A percentile compares a stretch with the other conserved stretches of the same genome.
These are phyloP conservation scores for Pseudogymnoascus sp. DNA, from an alignment of 2,329 filamentous ascomycete genomes.

Conservation along the genomic window DNA sequence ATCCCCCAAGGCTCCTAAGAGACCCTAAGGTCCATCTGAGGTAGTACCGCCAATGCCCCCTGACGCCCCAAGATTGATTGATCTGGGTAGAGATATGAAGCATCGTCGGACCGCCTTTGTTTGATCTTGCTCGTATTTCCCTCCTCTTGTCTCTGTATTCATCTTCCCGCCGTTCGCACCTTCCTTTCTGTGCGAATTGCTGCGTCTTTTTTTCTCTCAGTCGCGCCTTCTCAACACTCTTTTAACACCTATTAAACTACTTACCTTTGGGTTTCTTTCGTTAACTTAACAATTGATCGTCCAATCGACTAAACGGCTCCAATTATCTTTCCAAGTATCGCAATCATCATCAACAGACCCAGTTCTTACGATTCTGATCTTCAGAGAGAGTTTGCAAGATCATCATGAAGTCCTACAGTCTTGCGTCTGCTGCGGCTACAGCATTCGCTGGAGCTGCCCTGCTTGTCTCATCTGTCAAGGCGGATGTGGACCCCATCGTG, in stretches of 20 bases:
- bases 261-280: background rate
- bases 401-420: constrained; percentile 47
- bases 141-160: background rate
- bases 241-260: background rate
- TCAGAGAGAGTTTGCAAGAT: constrained; percentile 1
- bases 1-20: background rate
- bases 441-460: constrained; percentile 45
- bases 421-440: constrained; percentile 34
- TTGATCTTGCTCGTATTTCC: constrained; percentile 6
- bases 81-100: constrained; percentile 3
- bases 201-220: background rate
- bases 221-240: constrained; percentile 4
- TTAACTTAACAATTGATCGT: background rate
- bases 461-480: constrained; percentile 40
- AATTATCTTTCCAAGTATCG: constrained; percentile 4
- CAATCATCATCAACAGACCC: constrained; percentile 1
- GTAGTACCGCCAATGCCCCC: background rate
- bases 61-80: constrained; percentile 7
- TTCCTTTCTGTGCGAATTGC: background rate
- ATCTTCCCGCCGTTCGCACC: background rate
- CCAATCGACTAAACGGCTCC: background rate
- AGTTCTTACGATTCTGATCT: constrained; percentile 1
- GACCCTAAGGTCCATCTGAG: background rate
- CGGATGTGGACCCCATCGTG: constrained; percentile 49
- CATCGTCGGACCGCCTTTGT: constrained; percentile 1